These are phyloP conservation scores for Citrullus mucosospermus DNA, from an alignment of 306 rosid genomes.

Conservation along the genomic window DNA sequence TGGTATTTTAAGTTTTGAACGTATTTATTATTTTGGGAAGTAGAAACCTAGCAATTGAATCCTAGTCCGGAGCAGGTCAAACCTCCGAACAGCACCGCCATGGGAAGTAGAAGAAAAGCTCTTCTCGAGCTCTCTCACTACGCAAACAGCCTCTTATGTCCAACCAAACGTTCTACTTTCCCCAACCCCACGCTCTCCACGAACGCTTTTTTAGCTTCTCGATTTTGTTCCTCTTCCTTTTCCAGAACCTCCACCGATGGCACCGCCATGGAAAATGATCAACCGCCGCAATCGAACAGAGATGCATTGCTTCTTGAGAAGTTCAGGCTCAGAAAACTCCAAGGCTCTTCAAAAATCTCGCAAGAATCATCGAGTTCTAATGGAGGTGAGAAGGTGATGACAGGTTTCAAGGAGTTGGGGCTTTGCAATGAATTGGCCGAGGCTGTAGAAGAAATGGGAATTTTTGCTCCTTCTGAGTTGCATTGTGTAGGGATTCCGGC, in stretches of 20 bases:
- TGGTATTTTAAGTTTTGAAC: no score
- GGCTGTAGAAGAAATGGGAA: slow-evolving; percentile 11
- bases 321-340: slow-evolving; percentile 12
- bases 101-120: slow-evolving; percentile 13
- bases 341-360: background rate
- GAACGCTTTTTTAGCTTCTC: background rate
- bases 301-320: slow-evolving; percentile 9
- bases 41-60: no score
- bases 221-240: background rate
- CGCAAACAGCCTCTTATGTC: background rate
- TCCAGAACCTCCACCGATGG: background rate
- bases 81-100: slow-evolving; percentile 5
- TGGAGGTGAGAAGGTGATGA: background rate
- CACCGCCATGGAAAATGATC: background rate
- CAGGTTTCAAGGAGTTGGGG: slow-evolving; percentile 15
- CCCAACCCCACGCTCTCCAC: background rate
- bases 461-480: slow-evolving; percentile 12
- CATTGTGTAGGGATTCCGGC: slow-evolving; percentile 16
- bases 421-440: slow-evolving; percentile 1
- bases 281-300: background rate
- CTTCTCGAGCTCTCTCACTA: slow-evolving; percentile 4
- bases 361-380: background rate
- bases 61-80: background rate
- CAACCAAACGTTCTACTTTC: background rate
- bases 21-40: no score